These are phyloP conservation scores for Rhinocladiella mackenziei DNA, from an alignment of 2,329 filamentous ascomycete genomes.

Conservation along the genomic window DNA sequence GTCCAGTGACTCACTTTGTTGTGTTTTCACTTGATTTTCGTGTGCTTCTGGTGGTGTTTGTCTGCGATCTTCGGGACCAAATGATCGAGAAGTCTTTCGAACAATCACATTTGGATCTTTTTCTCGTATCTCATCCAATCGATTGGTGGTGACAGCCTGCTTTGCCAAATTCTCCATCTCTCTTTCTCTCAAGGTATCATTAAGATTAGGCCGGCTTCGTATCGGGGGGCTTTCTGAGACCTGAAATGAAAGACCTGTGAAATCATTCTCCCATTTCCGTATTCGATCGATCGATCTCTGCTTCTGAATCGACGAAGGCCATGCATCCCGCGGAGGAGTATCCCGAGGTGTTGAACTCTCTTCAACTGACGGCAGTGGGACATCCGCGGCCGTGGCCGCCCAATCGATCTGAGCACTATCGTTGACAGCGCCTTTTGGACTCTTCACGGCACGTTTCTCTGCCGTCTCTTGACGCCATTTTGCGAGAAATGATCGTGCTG, in stretches of 20 bases:
- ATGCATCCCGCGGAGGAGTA: slow-evolving; percentile 22
- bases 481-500: slow-evolving; percentile 17
- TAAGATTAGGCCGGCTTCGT: slow-evolving; percentile 23
- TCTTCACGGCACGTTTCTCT: slow-evolving; percentile 9
- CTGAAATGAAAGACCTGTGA: slow-evolving; percentile 31
- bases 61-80: slow-evolving; percentile 18
- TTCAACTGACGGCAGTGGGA: slow-evolving; percentile 26
- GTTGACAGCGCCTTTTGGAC: slow-evolving; percentile 1
- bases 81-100: slow-evolving; percentile 22
- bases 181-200: slow-evolving; percentile 27
- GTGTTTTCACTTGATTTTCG: not conserved
- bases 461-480: slow-evolving; percentile 20
- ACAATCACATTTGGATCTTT: slow-evolving; percentile 23
- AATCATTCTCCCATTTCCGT: slow-evolving; percentile 32
- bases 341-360: slow-evolving; percentile 18
- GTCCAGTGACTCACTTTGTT: slow-evolving; percentile 9
- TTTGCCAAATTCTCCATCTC: slow-evolving; percentile 27
- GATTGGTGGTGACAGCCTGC: slow-evolving; percentile 25
- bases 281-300: slow-evolving; percentile 25
- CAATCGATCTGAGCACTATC: slow-evolving; percentile 27
- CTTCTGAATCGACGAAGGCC: slow-evolving; percentile 19
- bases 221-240: slow-evolving; percentile 35
- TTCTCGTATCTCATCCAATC: slow-evolving; percentile 25
- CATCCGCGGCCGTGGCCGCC: slow-evolving; percentile 26
- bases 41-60: slow-evolving; percentile 13